phyloP scores from a whole-genome alignment of 192 early-diverging fungal species.

The Linderina pennispora region DNA sequence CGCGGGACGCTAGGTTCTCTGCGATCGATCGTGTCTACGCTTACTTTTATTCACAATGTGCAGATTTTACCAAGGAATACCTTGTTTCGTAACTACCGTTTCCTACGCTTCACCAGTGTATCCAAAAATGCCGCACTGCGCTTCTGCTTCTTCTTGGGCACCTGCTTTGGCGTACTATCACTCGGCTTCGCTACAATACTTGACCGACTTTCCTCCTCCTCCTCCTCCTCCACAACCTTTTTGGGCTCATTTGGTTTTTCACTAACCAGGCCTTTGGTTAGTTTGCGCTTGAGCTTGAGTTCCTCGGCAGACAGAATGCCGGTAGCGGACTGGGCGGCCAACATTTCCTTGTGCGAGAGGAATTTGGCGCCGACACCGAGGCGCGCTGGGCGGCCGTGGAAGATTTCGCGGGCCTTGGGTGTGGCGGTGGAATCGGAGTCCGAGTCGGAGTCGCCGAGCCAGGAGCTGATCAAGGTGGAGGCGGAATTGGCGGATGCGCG shows the following conservation, averaged over 20 bases:
- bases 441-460: conserved; percentile 14
- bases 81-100: no score
- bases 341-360: conserved; percentile 36
- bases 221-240: neutral
- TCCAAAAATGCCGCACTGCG: neutral
- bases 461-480: conserved; percentile 25
- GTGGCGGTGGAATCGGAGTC: neutral
- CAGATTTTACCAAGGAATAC: no score
- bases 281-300: conserved; percentile 25
- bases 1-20: no score
- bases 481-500: conserved; percentile 39
- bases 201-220: neutral
- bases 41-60: no score
- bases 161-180: neutral
- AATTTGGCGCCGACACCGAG: conserved; percentile 42
- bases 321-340: neutral
- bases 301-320: conserved; percentile 18
- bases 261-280: conserved; percentile 3
- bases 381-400: conserved; percentile 34
- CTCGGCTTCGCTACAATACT: neutral
- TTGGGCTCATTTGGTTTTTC: neutral
- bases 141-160: neutral
- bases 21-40: no score
- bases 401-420: conserved; percentile 25
- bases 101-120: neutral